Conservation (phyloP, 1,284 basidiomycete species). For the Quambalaria eucalypti region DNA sequence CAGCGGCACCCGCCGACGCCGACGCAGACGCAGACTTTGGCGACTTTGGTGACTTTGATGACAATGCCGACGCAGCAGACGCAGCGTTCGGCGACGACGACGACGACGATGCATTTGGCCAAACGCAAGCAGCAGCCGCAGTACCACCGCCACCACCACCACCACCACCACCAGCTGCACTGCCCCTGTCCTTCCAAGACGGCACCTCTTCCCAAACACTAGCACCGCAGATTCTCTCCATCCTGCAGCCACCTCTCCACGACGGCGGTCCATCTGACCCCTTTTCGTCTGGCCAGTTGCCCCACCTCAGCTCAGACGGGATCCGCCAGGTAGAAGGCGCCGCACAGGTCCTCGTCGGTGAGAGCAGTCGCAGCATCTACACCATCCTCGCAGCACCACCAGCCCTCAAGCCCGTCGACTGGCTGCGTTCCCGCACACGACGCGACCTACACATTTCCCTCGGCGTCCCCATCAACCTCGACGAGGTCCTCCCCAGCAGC, state of each 20-base stretch:
- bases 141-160: background rate
- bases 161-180: background rate
- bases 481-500: constrained; percentile 21
- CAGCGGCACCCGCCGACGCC: background rate
- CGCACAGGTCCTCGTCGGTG: constrained; percentile 3
- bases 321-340: constrained; percentile 3
- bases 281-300: constrained; percentile 4
- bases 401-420: constrained; percentile 28
- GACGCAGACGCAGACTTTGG: constrained; percentile 1
- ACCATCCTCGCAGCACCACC: constrained; percentile 7
- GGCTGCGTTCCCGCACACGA: constrained; percentile 35
- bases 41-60: constrained; percentile 6
- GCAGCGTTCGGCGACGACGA: background rate
- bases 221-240: constrained; percentile 1
- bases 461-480: constrained; percentile 42
- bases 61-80: background rate
- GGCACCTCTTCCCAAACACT: constrained; percentile 1
- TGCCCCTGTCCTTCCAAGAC: background rate
- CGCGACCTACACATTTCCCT: constrained; percentile 39
- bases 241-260: constrained; percentile 1
- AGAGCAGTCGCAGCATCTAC: background rate
- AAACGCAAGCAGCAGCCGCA: background rate
- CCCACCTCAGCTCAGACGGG: constrained; percentile 4
- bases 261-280: background rate
- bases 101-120: background rate